A percentile compares a stretch with the other conserved stretches of the same genome.
Evolutionary conservation across 805 yeast species (phyloP).

Genomic region (Wickerhamomyces bisporus): DNA sequence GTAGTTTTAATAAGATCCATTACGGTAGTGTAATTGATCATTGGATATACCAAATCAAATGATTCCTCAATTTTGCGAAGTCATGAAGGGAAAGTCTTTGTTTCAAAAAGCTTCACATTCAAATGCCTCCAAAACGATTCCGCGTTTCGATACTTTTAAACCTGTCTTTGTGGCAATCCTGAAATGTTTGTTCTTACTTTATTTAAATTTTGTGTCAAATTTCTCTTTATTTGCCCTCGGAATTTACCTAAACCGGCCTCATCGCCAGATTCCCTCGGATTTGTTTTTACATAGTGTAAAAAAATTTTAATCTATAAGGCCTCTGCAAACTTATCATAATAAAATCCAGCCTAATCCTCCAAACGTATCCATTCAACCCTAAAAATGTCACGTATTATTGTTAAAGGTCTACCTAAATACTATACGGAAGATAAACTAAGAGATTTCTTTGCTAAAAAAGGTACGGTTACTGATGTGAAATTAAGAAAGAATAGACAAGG

Average conservation of each 20-base stretch:
- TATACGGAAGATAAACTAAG: conserved; percentile 67
- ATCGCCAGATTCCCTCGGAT: conserved; percentile 2
- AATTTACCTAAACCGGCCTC: background rate
- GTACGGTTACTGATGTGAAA: conserved; percentile 83
- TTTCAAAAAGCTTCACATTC: no score
- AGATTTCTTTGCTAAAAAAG: conserved; percentile 54
- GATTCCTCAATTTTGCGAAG: no score
- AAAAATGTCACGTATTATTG: conserved; percentile 79
- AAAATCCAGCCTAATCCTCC: no score
- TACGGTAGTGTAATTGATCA: background rate
- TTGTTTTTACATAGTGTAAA: background rate
- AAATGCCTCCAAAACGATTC: no score
- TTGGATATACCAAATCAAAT: background rate
- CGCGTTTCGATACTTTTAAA: no score
- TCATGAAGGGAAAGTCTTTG: no score
- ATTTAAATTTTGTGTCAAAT: no score
- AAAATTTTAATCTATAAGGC: conserved; percentile 1
- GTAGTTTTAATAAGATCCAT: conserved; percentile 15
- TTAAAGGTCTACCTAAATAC: conserved; percentile 81
- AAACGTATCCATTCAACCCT: background rate
- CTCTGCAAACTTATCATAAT: no score
- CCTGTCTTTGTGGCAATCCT: no score
- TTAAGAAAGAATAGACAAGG: conserved; percentile 78
- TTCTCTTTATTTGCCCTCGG: background rate
- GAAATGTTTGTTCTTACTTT: background rate